These are phyloP conservation scores for Botryotinia narcissicola DNA, from an alignment of 2,329 filamentous ascomycete genomes.

Conservation along the genomic window DNA sequence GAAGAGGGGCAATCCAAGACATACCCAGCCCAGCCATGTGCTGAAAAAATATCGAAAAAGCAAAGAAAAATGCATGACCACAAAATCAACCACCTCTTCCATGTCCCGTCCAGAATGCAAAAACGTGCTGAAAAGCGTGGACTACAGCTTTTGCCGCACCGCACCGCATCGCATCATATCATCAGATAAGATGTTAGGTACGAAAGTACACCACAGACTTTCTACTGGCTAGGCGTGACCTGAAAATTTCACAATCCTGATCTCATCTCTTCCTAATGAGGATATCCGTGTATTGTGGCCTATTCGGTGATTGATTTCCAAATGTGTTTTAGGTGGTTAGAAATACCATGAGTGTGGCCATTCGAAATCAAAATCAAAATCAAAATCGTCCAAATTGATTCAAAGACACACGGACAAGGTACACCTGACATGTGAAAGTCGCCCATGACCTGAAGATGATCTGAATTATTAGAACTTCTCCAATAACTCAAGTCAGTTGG, in stretches of 20 bases:
- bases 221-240: neutral
- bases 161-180: neutral
- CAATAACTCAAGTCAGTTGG: neutral
- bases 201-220: neutral
- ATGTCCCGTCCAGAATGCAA: neutral
- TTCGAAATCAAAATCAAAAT: neutral
- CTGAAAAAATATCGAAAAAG: neutral
- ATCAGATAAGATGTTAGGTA: neutral
- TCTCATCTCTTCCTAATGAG: neutral
- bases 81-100: neutral
- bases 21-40: neutral
- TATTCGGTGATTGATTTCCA: neutral
- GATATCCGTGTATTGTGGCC: neutral
- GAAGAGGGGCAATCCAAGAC: constrained; percentile 8
- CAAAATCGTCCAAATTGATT: neutral
- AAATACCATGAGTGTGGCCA: neutral
- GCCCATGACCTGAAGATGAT: neutral
- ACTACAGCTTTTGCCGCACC: constrained; percentile 3
- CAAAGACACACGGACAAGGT: neutral
- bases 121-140: constrained; percentile 3
- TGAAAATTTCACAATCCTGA: neutral
- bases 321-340: neutral
- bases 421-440: neutral
- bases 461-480: neutral
- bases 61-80: neutral